phyloP scores from a whole-genome alignment of 2,329 filamentous ascomycete genomes.

The Cladosporium austrohemisphaericum region DNA sequence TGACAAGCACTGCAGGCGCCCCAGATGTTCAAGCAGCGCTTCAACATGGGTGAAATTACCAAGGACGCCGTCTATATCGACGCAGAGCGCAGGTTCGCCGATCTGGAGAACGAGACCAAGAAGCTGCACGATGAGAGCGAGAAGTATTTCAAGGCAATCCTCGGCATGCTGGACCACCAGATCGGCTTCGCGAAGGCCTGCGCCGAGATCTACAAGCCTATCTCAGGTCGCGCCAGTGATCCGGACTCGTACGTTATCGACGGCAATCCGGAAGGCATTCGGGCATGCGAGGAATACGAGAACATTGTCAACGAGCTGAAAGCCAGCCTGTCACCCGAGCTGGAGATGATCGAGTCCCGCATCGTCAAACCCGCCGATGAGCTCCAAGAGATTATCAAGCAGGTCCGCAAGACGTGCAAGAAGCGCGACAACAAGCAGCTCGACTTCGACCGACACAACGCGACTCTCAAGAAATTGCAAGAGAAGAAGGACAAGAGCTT shows the following conservation, averaged over 20 bases:
- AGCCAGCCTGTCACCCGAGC: slow-evolving; percentile 79
- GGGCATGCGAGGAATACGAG: slow-evolving; percentile 95
- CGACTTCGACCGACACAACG: slow-evolving; percentile 85
- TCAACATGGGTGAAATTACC: slow-evolving; percentile 93
- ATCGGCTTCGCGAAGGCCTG: slow-evolving; percentile 97
- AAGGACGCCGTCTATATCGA: slow-evolving; percentile 95
- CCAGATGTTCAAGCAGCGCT: slow-evolving; percentile 84
- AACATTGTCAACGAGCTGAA: slow-evolving; percentile 84
- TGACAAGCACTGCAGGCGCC: slow-evolving; percentile 59
- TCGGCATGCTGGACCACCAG: slow-evolving; percentile 95
- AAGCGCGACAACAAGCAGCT: slow-evolving; percentile 98
- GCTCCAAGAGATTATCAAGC: slow-evolving; percentile 89
- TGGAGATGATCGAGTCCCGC: slow-evolving; percentile 94
- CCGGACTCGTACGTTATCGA: slow-evolving; percentile 76
- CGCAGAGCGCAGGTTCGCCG: slow-evolving; percentile 87
- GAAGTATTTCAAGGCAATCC: slow-evolving; percentile 97
- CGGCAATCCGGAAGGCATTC: slow-evolving; percentile 88
- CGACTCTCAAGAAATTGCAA: slow-evolving; percentile 84
- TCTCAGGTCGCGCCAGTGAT: slow-evolving; percentile 92
- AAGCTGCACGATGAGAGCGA: slow-evolving; percentile 94
- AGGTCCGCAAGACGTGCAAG: slow-evolving; percentile 78
- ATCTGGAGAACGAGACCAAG: slow-evolving; percentile 94
- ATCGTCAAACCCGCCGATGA: slow-evolving; percentile 92
- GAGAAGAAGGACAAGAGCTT: slow-evolving; percentile 95
- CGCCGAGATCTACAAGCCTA: slow-evolving; percentile 95